phyloP scores from a whole-genome alignment of 495 filamentous ascomycete species.

The Cudoniella acicularis region DNA sequence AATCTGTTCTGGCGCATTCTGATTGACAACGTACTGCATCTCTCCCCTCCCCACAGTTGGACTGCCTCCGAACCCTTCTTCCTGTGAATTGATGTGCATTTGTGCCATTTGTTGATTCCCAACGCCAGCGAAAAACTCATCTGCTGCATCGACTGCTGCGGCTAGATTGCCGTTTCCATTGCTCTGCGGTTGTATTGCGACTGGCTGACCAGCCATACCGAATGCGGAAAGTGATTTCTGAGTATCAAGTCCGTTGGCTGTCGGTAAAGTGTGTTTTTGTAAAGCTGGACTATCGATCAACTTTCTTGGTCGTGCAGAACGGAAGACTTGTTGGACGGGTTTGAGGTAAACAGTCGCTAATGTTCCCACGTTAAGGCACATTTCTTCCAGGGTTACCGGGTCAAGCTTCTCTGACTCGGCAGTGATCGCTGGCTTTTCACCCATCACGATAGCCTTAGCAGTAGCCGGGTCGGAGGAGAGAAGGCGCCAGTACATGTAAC shows the following conservation, averaged over 20 bases:
- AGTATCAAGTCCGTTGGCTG: conserved; percentile 38
- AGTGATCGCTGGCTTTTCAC: conserved; percentile 93
- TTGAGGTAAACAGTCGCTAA: conserved; percentile 97
- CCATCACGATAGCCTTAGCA: conserved; percentile 90
- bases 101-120: conserved; percentile 68
- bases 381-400: conserved; percentile 87
- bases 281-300: conserved; percentile 80
- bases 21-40: conserved; percentile 60
- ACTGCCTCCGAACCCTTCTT: conserved; percentile 40
- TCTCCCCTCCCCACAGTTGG: conserved; percentile 30
- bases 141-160: conserved; percentile 75
- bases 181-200: conserved; percentile 14
- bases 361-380: conserved; percentile 95
- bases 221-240: conserved; percentile 50
- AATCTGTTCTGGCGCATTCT: conserved; percentile 58
- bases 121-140: conserved; percentile 77
- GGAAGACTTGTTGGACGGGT: conserved; percentile 96
- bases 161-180: conserved; percentile 46
- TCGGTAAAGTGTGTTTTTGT: conserved; percentile 61
- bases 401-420: conserved; percentile 95
- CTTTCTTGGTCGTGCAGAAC: conserved; percentile 74
- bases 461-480: conserved; percentile 88
- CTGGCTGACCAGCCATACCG: conserved; percentile 46
- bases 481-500: conserved; percentile 99
- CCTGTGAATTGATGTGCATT: conserved; percentile 52